phyloP scores from a whole-genome alignment of 2,329 filamentous ascomycete species.

The Talaromyces sp. region DNA sequence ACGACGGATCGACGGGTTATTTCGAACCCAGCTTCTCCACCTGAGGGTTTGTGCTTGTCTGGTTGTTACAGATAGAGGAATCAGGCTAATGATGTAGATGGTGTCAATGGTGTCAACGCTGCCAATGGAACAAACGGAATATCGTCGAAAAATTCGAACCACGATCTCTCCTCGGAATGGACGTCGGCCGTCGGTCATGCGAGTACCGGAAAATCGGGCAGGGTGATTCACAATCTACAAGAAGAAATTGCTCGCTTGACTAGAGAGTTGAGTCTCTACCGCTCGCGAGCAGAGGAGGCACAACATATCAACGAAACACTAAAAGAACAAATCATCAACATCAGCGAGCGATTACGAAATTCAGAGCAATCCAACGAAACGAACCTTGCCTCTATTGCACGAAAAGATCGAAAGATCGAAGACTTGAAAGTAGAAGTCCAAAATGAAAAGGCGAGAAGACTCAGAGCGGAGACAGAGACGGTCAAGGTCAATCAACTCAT shows the following conservation, averaged over 20 bases:
- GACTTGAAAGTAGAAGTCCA: slow-evolving; percentile 42
- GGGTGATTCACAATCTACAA: slow-evolving; percentile 50
- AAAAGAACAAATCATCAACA: slow-evolving; percentile 44
- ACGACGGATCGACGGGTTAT: slow-evolving; percentile 27
- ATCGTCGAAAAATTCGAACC: slow-evolving; percentile 29
- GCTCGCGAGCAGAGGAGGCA: slow-evolving; percentile 45
- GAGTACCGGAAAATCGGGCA: slow-evolving; percentile 48
- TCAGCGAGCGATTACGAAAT: slow-evolving; percentile 45
- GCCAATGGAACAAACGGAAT: slow-evolving; percentile 20
- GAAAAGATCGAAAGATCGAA: slow-evolving; percentile 48
- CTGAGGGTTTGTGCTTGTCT: slow-evolving; percentile 26
- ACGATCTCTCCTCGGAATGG: slow-evolving; percentile 41
- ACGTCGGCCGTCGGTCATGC: slow-evolving; percentile 50
- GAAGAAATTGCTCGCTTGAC: slow-evolving; percentile 49
- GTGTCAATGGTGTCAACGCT: background rate
- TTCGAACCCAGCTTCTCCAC: slow-evolving; percentile 21
- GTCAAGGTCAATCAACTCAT: slow-evolving; percentile 36
- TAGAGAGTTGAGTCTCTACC: slow-evolving; percentile 45
- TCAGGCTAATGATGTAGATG: slow-evolving; percentile 20
- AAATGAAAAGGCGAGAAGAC: slow-evolving; percentile 41
- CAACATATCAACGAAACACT: slow-evolving; percentile 46
- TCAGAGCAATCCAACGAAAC: slow-evolving; percentile 47
- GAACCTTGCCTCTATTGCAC: slow-evolving; percentile 44
- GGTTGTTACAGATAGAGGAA: background rate
- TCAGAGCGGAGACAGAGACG: slow-evolving; percentile 40